Conservation (phyloP, 2,329 filamentous ascomycete species). For the Epichloe elymi region DNA sequence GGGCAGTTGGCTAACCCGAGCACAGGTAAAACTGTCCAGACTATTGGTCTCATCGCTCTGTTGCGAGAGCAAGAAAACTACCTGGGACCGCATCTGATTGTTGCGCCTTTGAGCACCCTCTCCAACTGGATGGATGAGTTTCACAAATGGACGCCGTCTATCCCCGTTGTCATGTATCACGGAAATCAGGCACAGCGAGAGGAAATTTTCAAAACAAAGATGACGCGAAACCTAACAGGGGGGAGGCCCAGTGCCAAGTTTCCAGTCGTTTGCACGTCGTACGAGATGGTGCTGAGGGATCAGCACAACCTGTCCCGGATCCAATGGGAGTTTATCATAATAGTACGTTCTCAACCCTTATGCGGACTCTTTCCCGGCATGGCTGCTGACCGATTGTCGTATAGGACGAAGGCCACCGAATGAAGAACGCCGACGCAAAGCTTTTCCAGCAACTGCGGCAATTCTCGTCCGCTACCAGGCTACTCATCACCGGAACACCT, state of each 20-base stretch:
- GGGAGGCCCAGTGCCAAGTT: slow-evolving; percentile 52
- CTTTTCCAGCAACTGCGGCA: slow-evolving; percentile 79
- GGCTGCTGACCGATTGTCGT: neutral
- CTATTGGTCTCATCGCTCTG: slow-evolving; percentile 76
- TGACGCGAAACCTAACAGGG: slow-evolving; percentile 57
- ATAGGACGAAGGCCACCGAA: slow-evolving; percentile 84
- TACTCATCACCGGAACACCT: slow-evolving; percentile 89
- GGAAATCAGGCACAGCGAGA: slow-evolving; percentile 69
- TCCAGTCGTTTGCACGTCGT: slow-evolving; percentile 85
- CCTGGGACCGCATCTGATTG: slow-evolving; percentile 75
- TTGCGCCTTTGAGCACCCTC: slow-evolving; percentile 79
- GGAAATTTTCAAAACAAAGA: slow-evolving; percentile 55
- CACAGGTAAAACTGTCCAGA: slow-evolving; percentile 79
- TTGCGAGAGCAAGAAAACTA: slow-evolving; percentile 77
- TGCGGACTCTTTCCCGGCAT: no score
- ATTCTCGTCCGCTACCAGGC: slow-evolving; percentile 78
- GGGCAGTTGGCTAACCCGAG: slow-evolving; percentile 4
- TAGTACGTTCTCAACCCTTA: slow-evolving; percentile 36
- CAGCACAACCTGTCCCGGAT: slow-evolving; percentile 68
- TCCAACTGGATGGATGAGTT: slow-evolving; percentile 97
- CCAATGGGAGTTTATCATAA: slow-evolving; percentile 95
- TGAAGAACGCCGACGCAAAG: slow-evolving; percentile 94
- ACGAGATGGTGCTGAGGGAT: slow-evolving; percentile 92
- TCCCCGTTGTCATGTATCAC: slow-evolving; percentile 85
- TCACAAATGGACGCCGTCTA: slow-evolving; percentile 73